Conservation (phyloP, 495 filamentous ascomycete species). For the Daldinia grandis region DNA sequence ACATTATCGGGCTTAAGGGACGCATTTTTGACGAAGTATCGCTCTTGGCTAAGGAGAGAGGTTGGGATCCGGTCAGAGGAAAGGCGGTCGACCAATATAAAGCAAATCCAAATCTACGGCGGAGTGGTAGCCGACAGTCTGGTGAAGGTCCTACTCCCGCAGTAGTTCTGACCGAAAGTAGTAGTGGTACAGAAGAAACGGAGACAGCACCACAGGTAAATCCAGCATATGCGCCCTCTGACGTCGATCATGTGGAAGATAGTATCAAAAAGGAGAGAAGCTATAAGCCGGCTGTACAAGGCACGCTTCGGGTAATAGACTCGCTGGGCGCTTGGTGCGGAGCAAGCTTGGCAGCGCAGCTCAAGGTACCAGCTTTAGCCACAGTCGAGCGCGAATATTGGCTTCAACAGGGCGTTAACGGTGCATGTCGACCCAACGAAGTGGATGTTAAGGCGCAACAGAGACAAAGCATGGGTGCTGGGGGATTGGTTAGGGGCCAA, state of each 20-base stretch:
- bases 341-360: slow-evolving; percentile 78
- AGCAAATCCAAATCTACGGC: slow-evolving; percentile 59
- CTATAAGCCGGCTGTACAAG: slow-evolving; percentile 59
- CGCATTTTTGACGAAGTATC: slow-evolving; percentile 80
- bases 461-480: slow-evolving; percentile 68
- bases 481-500: slow-evolving; percentile 57
- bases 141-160: slow-evolving; percentile 38
- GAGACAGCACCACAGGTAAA: slow-evolving; percentile 35
- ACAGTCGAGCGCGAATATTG: slow-evolving; percentile 89
- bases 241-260: slow-evolving; percentile 71
- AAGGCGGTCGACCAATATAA: slow-evolving; percentile 65
- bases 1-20: slow-evolving; percentile 81
- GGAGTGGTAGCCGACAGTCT: slow-evolving; percentile 49
- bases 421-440: slow-evolving; percentile 72
- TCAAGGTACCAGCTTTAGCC: slow-evolving; percentile 80
- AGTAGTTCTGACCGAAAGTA: slow-evolving; percentile 5
- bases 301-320: slow-evolving; percentile 76
- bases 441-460: slow-evolving; percentile 62
- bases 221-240: slow-evolving; percentile 57
- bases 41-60: slow-evolving; percentile 65
- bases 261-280: slow-evolving; percentile 62
- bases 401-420: slow-evolving; percentile 76
- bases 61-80: slow-evolving; percentile 80
- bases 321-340: slow-evolving; percentile 90
- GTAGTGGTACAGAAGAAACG: slow-evolving; percentile 31